Evolutionary conservation across 139 green algal genomes (phyloP), one percentile per base, ranked within the genome.

Genomic region (Diplosphaera chodatii): DNA sequence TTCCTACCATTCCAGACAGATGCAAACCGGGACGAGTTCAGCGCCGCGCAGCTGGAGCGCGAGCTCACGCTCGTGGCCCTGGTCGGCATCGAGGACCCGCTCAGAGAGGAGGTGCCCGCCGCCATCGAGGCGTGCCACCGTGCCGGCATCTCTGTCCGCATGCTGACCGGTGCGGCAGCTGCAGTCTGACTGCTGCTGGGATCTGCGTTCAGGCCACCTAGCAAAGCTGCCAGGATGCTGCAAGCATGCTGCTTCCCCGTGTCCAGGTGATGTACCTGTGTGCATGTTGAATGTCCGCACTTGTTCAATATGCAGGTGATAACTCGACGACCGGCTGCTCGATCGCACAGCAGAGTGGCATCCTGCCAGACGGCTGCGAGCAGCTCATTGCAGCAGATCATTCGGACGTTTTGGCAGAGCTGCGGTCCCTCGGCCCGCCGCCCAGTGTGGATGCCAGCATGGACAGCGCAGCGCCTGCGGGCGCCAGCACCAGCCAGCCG

Each of bases 61-160:
- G 73, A 80, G 32, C 71, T 93, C 3, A 83, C 68, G 28, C 66
- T 92, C 2, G 30, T 94, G 23, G 80, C 70, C 0, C 23, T 97
- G 68, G 81, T 89, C 25, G 87, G 86, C 3, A 86, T 95, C 15
- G 74, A 90, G 77, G 93, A 98, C 78, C 91, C 91, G 6, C 78
- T 97, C 25, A 68, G 94, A 25, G 29, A 69, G 1, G 90, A 92
- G 59, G 92, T 94, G 27, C 75, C 84, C 0, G 73, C 74, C 1
- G 91, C 93, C 25, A 91, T 99, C 20, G 18, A 62, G 25, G 75
- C 89, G 64, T 97, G 92, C 72, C 82, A 91, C 67, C 59, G 82
- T 0, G 93, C 92, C 16, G 94, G 94, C 64, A 95, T 98, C 73
- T 80, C 75, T 0, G 94, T 99, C 25, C 90, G 92, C 66, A 99